These are phyloP conservation scores for Xylaria scruposa DNA, from an alignment of 495 filamentous ascomycete genomes.

Conservation along the genomic window DNA sequence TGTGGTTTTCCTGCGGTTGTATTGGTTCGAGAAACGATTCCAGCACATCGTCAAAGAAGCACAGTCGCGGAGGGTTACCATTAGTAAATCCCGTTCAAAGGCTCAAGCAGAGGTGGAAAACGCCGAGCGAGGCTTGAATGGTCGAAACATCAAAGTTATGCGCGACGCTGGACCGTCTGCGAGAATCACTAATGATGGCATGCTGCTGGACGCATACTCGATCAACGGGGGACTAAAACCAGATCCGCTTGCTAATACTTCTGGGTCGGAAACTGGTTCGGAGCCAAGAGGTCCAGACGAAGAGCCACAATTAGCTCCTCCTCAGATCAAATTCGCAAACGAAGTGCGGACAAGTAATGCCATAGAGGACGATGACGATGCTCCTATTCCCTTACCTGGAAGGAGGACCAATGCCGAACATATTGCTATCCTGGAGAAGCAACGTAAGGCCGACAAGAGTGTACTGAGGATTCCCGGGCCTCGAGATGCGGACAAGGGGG, in stretches of 20 bases:
- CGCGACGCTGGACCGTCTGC: slow-evolving; percentile 53
- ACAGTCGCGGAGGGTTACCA: slow-evolving; percentile 48
- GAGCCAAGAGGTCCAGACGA: slow-evolving; percentile 26
- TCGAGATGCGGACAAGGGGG: slow-evolving; percentile 81
- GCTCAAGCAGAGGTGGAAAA: slow-evolving; percentile 61
- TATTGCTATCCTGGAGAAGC: slow-evolving; percentile 85
- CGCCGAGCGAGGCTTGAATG: slow-evolving; percentile 72
- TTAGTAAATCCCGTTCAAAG: slow-evolving; percentile 60
- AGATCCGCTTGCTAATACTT: slow-evolving; percentile 36
- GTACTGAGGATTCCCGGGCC: slow-evolving; percentile 86
- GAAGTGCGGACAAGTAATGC: slow-evolving; percentile 60
- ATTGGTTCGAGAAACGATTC: slow-evolving; percentile 98
- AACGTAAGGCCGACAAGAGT: slow-evolving; percentile 75
- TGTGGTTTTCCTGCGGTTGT: slow-evolving; percentile 89
- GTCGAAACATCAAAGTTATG: slow-evolving; percentile 76
- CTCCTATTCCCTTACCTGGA: slow-evolving; percentile 54
- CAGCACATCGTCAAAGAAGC: slow-evolving; percentile 68
- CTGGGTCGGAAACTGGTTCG: slow-evolving; percentile 35
- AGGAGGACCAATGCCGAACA: slow-evolving; percentile 72
- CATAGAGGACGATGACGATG: slow-evolving; percentile 42
- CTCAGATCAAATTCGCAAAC: slow-evolving; percentile 68
- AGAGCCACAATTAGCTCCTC: slow-evolving; percentile 22
- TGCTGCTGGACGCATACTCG: slow-evolving; percentile 44
- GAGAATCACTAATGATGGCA: slow-evolving; percentile 57
- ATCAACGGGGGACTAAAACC: slow-evolving; percentile 29